These are phyloP conservation scores for Fusarium domesticum DNA, from an alignment of 2,329 filamentous ascomycete species.

Conservation along the genomic window DNA sequence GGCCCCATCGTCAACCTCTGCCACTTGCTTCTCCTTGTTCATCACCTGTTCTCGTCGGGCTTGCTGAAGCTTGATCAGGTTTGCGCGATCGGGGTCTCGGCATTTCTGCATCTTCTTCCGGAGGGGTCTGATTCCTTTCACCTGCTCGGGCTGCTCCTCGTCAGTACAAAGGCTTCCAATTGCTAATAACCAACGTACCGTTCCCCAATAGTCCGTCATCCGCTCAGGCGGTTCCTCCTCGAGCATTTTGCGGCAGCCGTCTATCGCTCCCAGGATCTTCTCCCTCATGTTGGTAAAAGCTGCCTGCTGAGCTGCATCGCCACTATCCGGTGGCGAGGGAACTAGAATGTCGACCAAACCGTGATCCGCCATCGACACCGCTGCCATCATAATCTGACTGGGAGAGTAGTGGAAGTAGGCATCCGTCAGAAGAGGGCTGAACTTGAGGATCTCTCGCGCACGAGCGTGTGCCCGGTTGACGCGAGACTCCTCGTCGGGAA, in stretches of 20 bases:
- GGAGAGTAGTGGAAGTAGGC: slow-evolving; percentile 97
- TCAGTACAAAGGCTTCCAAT: slow-evolving; percentile 22
- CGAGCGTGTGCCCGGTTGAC: slow-evolving; percentile 64
- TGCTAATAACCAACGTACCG: slow-evolving; percentile 35
- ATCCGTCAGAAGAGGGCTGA: slow-evolving; percentile 81
- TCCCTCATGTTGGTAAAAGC: slow-evolving; percentile 35
- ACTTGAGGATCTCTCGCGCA: slow-evolving; percentile 71
- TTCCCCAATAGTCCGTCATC: slow-evolving; percentile 53
- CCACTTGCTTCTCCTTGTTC: slow-evolving; percentile 45
- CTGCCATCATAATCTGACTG: slow-evolving; percentile 86
- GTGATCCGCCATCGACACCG: slow-evolving; percentile 71
- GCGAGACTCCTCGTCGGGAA: slow-evolving; percentile 55
- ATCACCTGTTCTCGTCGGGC: slow-evolving; percentile 56
- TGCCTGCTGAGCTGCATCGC: slow-evolving; percentile 24
- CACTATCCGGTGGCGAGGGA: slow-evolving; percentile 36
- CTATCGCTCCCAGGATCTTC: slow-evolving; percentile 49
- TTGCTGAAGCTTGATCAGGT: slow-evolving; percentile 66
- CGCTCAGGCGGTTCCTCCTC: slow-evolving; percentile 56
- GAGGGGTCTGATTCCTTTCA: slow-evolving; percentile 51
- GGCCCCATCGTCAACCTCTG: slow-evolving; percentile 38
- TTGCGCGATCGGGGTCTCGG: slow-evolving; percentile 69
- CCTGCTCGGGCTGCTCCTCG: slow-evolving; percentile 39
- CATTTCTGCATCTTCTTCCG: slow-evolving; percentile 70
- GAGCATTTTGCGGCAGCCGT: slow-evolving; percentile 53
- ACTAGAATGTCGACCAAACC: slow-evolving; percentile 54